Evolutionary conservation across 148 eudicot species (phyloP).

Genomic region (Cornus controversa): DNA sequence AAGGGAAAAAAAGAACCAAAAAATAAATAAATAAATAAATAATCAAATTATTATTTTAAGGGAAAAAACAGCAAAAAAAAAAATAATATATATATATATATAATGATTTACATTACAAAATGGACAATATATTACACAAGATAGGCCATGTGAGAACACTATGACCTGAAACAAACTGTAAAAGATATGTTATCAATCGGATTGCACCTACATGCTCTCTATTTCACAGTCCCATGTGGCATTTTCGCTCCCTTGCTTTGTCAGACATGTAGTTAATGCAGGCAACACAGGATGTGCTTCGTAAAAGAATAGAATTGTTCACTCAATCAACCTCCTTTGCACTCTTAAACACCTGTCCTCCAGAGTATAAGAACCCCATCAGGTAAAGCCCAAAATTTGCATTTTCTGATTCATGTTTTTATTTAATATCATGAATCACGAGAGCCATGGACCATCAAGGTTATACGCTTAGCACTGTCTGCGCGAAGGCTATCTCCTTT

Average conservation of each 20-base stretch:
- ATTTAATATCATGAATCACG: slow-evolving; percentile 69
- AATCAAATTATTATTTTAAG: neutral
- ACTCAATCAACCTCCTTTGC: slow-evolving; percentile 62
- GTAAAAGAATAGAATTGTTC: slow-evolving; percentile 18
- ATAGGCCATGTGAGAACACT: slow-evolving; percentile 18
- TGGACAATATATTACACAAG: slow-evolving; percentile 39
- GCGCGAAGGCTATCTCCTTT: slow-evolving; percentile 83
- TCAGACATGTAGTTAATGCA: slow-evolving; percentile 21
- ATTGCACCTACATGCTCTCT: slow-evolving; percentile 26
- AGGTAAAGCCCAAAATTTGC: slow-evolving; percentile 44
- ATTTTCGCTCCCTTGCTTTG: slow-evolving; percentile 25
- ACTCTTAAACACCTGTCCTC: slow-evolving; percentile 56
- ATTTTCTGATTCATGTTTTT: slow-evolving; percentile 36
- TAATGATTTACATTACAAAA: slow-evolving; percentile 54
- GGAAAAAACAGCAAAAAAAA: neutral
- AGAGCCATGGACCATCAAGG: slow-evolving; percentile 75
- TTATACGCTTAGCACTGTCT: slow-evolving; percentile 70
- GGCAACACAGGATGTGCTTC: slow-evolving; percentile 14
- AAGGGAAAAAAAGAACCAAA: neutral
- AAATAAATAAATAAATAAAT: neutral
- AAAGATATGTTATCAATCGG: slow-evolving; percentile 13
- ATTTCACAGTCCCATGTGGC: slow-evolving; percentile 6
- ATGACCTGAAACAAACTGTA: slow-evolving; percentile 17
- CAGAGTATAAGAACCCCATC: slow-evolving; percentile 66
- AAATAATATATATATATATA: no score